A percentile compares a stretch with the other conserved stretches of the same genome.
These are phyloP conservation scores for Ambrosia trifida DNA, from an alignment of 129 eudicot genomes.

Conservation along the genomic window DNA sequence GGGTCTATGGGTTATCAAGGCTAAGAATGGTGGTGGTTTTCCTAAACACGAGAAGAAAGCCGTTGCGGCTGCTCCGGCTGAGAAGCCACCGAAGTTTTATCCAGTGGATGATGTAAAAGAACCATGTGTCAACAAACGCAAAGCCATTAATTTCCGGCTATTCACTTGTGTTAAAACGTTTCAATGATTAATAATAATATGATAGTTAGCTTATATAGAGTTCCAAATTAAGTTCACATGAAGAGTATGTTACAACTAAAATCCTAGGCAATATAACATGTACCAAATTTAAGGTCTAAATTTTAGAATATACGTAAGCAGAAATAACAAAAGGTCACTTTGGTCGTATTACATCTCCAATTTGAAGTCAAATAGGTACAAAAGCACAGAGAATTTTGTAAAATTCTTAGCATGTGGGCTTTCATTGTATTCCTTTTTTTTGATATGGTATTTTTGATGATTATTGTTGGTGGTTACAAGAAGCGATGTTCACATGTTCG, in stretches of 20 bases:
- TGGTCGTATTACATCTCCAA: no score
- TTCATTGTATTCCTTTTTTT: no score
- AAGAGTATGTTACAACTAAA: constrained; percentile 7
- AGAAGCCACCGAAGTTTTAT: constrained; percentile 52
- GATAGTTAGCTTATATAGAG: not conserved
- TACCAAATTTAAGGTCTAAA: no score
- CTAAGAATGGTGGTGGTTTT: constrained; percentile 52
- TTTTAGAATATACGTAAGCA: no score
- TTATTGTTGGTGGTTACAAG: no score
- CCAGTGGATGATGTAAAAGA: constrained; percentile 72
- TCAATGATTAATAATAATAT: constrained; percentile 4
- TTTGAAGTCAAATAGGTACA: no score
- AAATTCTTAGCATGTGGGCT: no score
- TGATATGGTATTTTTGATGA: no score
- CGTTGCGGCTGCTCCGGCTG: constrained; percentile 32
- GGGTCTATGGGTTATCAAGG: constrained; percentile 62
- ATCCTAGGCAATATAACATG: constrained; percentile 3
- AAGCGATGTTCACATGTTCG: no score
- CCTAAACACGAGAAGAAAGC: constrained; percentile 45
- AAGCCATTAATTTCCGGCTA: constrained; percentile 23
- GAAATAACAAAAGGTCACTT: no score
- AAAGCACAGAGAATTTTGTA: no score
- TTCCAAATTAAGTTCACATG: constrained; percentile 7
- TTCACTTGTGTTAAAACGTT: constrained; percentile 2
- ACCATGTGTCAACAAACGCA: constrained; percentile 62